Evolutionary conservation across 2,329 filamentous ascomycete species (phyloP), one percentile per base, ranked within the genome.

Genomic region (Colletotrichum destructivum): DNA sequence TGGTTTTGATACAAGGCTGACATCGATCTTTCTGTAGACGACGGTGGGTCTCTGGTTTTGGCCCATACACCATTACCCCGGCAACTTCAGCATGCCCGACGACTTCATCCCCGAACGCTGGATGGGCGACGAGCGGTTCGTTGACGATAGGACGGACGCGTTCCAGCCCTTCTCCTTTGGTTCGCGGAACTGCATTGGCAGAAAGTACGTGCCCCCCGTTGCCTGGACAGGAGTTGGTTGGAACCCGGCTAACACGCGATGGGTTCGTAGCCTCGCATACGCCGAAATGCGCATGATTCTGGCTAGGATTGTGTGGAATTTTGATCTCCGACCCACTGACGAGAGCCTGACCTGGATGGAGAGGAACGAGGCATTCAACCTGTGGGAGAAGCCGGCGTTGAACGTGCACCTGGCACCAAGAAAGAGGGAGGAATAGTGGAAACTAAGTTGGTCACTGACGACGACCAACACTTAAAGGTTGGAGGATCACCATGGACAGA

Each of bases 211-310:
- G 42, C 13, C 18, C 18, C 42, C 6, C 15, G 6, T 44, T 16
- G 18, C 6, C 42, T 15, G 26, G 26, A 26, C 26, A 44, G 42
- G 42, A 44, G 42, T 44, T 44, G 13, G 13, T 7, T 44, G 3
- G 42, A 2, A 44, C 42, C 42, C 7, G 4, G 13, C 42, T 16
- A 44, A 18, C 42, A 16, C 26, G 42, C 12, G 13, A 44, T 16
- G 42, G 42, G 42, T 16, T 44, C 18, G 13, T 35, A 72, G 81
- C 66, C 80, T 86, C 21, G 86, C 86, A 1, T 84, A 84, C 60
- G 80, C 80, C 3, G 85, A 88, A 75, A 84, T 88, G 82, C 82
- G 86, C 2, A 71, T 87, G 3, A 83, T 87, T 16, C 74, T 87
- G 1, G 80, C 84, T 2, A 80, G 82, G 4, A 66, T 88, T 13